Base-by-base conservation (phyloP, 2,329 filamentous ascomycete genomes). In the Lecanoromycetidae sp. region DNA sequence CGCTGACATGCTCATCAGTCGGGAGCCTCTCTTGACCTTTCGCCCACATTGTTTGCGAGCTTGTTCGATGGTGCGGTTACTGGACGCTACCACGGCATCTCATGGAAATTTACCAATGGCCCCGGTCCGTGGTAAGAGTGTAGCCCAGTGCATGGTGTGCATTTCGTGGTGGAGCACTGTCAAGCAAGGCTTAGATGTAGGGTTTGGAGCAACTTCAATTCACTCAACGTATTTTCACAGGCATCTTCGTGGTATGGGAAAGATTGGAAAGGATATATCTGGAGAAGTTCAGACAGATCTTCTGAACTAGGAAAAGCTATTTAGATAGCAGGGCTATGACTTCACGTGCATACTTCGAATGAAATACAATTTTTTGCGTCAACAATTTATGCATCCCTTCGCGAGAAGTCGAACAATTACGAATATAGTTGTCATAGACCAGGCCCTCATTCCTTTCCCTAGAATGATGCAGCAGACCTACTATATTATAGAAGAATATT, bases 21-120 rank as follows among this genome's bases (percentile, higher is more conserved):
- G 22, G 43, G 13, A 40, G 30, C n/a, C 44, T 46, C 43, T 36
- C 39, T 52, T 25, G 50, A 52, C 37, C 41, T 50, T 17, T 44
- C 48, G 8, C 43, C 46, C 7, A 23, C 27, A 9, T 39, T 52
- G 12, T 52, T 44, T 20, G 23, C 36, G 13, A 15, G 46, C 8
- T 8, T 51, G 25, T 41, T 40, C 19, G 36, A 36, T 36, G 26
- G 23, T 10, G 44, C 36, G 7, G 26, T 29, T 13, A 44, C 65
- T 60, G 47, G 63, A 58, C 10, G 58, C 59, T 20, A 56, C 57
- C 36, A 62, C 52, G 22, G 57, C 54, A 48, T 63, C 58, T 50
- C 60, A 57, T 52, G 58, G 45, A 25, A 48, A 30, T 34, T 52
- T 41, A 46, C 44, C 25, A 35, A 30, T n/a, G n/a, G n/a, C n/a